Conservation (phyloP, 768 basidiomycete species). For the Tricholoma sp. region DNA sequence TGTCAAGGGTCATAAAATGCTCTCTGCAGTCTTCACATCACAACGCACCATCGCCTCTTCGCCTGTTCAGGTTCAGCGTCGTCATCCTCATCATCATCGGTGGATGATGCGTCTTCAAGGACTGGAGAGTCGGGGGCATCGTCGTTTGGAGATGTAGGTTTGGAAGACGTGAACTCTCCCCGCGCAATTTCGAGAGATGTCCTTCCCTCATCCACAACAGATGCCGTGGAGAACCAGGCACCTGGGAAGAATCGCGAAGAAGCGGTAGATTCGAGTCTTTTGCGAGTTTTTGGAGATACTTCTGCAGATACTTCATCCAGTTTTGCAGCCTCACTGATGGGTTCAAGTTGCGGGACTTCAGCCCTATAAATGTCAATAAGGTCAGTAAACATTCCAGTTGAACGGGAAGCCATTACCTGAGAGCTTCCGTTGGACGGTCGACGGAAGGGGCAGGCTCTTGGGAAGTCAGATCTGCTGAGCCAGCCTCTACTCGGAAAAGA, state of each 20-base stretch:
- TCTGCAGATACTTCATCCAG: neutral
- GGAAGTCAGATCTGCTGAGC: neutral
- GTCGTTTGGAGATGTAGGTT: slow-evolving; percentile 19
- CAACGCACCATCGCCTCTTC: slow-evolving; percentile 34
- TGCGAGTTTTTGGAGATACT: slow-evolving; percentile 24
- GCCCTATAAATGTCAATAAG: slow-evolving; percentile 7
- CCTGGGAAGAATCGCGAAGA: slow-evolving; percentile 58
- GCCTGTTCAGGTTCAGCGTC: slow-evolving; percentile 21
- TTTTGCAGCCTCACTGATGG: slow-evolving; percentile 9
- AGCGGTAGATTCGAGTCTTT: slow-evolving; percentile 45
- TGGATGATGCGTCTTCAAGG: slow-evolving; percentile 8
- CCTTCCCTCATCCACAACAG: slow-evolving; percentile 33
- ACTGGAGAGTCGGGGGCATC: slow-evolving; percentile 15
- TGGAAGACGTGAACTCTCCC: slow-evolving; percentile 40
- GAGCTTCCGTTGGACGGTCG: neutral
- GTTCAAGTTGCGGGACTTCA: slow-evolving; percentile 11
- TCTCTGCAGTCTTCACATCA: slow-evolving; percentile 27
- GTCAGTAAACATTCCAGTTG: neutral
- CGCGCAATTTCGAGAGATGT: slow-evolving; percentile 45
- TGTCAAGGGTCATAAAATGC: slow-evolving; percentile 11
- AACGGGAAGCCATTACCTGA: too few relatives aligned
- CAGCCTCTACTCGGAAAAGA: neutral
- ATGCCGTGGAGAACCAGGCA: slow-evolving; percentile 40
- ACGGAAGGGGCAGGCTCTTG: slow-evolving; percentile 14
- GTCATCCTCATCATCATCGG: slow-evolving; percentile 11